A percentile compares a stretch with the other conserved stretches of the same genome.
These are phyloP conservation scores for Odontarrhena argentea DNA, from an alignment of 345 rosid genomes.

Conservation along the genomic window DNA sequence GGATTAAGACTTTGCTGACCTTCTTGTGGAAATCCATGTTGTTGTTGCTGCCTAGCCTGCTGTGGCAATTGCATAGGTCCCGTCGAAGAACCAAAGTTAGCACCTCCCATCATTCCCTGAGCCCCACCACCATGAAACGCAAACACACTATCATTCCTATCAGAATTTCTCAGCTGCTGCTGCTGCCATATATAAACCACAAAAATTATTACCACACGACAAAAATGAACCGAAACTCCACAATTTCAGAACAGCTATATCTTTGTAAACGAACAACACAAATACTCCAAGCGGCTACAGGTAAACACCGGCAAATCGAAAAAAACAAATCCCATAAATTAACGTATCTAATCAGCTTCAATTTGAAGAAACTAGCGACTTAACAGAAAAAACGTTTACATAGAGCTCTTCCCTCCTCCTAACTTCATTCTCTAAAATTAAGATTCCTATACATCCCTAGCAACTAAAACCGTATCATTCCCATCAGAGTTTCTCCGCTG, in stretches of 20 bases:
- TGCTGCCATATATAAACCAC: conserved; percentile 45
- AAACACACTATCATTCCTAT: conserved; percentile 69
- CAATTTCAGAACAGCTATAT: conserved; percentile 8
- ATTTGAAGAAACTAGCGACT: background rate
- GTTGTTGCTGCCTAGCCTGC: conserved; percentile 79
- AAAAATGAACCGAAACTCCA: background rate
- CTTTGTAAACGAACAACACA: background rate
- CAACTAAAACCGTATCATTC: too few relatives aligned
- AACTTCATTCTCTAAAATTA: background rate
- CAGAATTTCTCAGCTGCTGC: conserved; percentile 67
- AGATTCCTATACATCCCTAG: too few relatives aligned
- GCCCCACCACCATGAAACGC: conserved; percentile 77
- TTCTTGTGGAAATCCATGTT: conserved; percentile 62
- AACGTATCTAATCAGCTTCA: conserved; percentile 20
- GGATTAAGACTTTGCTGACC: conserved; percentile 74
- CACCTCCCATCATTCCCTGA: conserved; percentile 74
- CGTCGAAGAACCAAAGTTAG: conserved; percentile 60
- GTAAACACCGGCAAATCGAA: background rate
- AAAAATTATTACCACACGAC: background rate
- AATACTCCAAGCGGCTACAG: background rate
- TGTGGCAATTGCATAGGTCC: conserved; percentile 83
- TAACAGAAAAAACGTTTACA: conserved; percentile 23
- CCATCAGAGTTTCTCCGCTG: too few relatives aligned
- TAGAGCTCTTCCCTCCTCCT: background rate
- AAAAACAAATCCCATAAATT: background rate